Conservation (phyloP, 192 early-diverging fungal genomes). For the Coemansia sp. region DNA sequence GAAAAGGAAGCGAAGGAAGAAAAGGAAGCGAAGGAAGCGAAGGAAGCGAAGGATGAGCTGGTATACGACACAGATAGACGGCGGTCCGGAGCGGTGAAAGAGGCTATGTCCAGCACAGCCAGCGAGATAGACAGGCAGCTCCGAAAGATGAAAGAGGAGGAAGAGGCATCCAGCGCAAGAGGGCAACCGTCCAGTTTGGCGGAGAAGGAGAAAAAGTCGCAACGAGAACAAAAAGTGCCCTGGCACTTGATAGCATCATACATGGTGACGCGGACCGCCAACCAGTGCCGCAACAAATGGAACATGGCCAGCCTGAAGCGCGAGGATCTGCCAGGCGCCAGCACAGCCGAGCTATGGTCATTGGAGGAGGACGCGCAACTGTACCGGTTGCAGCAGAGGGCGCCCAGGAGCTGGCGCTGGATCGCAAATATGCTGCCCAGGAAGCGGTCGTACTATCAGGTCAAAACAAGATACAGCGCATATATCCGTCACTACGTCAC, state of each 20-base stretch:
- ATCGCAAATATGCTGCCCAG: conserved; percentile 1
- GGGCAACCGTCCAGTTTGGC: too few relatives aligned
- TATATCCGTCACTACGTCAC: conserved; percentile 20
- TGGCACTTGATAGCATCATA: conserved; percentile 32
- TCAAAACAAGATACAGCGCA: not conserved
- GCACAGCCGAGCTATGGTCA: conserved; percentile 22
- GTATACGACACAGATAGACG: too few relatives aligned
- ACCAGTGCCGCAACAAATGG: conserved; percentile 32
- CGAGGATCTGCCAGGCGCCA: not conserved
- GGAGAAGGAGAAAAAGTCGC: too few relatives aligned
- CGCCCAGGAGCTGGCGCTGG: conserved; percentile 13
- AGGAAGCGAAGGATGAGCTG: too few relatives aligned
- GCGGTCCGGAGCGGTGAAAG: too few relatives aligned
- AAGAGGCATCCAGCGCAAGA: too few relatives aligned
- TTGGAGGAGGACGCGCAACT: conserved; percentile 31
- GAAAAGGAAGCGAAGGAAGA: too few relatives aligned
- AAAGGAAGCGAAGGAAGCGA: too few relatives aligned
- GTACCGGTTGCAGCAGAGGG: conserved; percentile 11
- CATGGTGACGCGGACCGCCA: conserved; percentile 18
- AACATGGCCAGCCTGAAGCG: not conserved
- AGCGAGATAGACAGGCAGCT: too few relatives aligned
- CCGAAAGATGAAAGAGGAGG: too few relatives aligned
- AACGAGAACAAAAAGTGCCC: not conserved
- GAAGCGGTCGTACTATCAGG: not conserved
- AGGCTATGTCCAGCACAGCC: too few relatives aligned